These are phyloP conservation scores for Plantago rigida DNA, from an alignment of 305 asterid genomes.

Conservation along the genomic window DNA sequence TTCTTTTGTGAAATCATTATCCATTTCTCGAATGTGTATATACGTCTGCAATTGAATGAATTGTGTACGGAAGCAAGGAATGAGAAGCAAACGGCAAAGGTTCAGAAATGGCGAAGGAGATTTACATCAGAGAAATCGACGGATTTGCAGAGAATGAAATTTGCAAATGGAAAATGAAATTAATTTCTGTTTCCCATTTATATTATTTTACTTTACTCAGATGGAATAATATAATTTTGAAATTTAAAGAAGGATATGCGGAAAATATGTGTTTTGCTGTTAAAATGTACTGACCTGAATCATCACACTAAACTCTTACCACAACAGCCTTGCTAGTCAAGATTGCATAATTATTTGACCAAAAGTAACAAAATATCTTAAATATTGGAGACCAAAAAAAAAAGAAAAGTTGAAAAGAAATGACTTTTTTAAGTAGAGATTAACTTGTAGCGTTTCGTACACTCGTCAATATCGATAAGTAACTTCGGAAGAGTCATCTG, in stretches of 20 bases:
- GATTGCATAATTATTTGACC: too few species aligned
- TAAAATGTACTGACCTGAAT: neutral
- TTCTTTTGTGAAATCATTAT: conserved; percentile 32
- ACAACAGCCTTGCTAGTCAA: too few species aligned
- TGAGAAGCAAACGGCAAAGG: conserved; percentile 35
- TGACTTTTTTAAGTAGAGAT: too few species aligned
- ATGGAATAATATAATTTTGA: neutral
- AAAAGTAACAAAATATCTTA: too few species aligned
- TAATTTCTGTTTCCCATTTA: conserved; percentile 2
- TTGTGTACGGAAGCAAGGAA: too few species aligned
- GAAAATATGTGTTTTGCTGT: neutral
- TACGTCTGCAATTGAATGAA: conserved; percentile 19
- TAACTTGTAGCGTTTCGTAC: too few species aligned
- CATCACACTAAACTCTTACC: too few species aligned
- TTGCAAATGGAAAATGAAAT: neutral
- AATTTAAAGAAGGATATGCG: neutral
- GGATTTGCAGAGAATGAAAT: conserved; percentile 54
- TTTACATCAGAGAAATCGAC: conserved; percentile 48
- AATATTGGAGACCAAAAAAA: too few species aligned
- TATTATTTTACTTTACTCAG: neutral
- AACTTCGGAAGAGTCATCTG: too few species aligned
- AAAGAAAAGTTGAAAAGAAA: too few species aligned
- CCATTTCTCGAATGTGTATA: conserved; percentile 26
- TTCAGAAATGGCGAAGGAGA: conserved; percentile 65
- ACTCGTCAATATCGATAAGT: too few species aligned